phyloP scores from a whole-genome alignment of 257 asterid genomes.

The Penstemon davidsonii region DNA sequence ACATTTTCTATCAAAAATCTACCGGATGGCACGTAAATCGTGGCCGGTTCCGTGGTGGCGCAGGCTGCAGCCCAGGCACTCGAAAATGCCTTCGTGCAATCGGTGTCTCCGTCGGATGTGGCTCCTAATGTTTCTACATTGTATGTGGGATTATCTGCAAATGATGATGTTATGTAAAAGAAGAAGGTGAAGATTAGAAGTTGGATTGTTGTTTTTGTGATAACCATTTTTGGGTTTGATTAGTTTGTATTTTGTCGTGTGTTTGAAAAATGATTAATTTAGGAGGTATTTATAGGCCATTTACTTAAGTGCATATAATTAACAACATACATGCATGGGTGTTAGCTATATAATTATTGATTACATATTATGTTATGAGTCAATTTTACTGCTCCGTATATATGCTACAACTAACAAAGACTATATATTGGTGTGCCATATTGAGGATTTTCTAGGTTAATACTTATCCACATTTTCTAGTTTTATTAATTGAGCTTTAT shows the following conservation, averaged over 20 bases:
- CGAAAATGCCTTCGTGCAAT: slow-evolving; percentile 49
- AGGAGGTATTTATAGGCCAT: slow-evolving; percentile 27
- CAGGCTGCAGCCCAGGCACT: slow-evolving; percentile 62
- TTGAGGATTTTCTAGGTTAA: too few relatives aligned
- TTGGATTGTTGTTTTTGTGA: slow-evolving; percentile 17
- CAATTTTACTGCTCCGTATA: background rate
- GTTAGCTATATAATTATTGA: background rate
- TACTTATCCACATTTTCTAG: too few relatives aligned
- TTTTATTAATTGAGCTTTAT: too few relatives aligned
- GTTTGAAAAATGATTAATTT: background rate
- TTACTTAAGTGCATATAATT: background rate
- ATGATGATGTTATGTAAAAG: slow-evolving; percentile 16
- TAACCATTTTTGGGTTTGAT: background rate
- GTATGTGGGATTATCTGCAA: slow-evolving; percentile 33
- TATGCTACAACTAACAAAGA: slow-evolving; percentile 12
- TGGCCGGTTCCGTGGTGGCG: slow-evolving; percentile 31
- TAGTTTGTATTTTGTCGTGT: background rate
- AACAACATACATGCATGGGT: background rate
- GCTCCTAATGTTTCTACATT: slow-evolving; percentile 53
- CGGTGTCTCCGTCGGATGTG: slow-evolving; percentile 42
- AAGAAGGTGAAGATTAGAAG: slow-evolving; percentile 12
- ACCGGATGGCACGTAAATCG: slow-evolving; percentile 54
- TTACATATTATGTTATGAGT: slow-evolving; percentile 20
- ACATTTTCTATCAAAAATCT: slow-evolving; percentile 30
- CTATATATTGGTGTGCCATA: background rate